phyloP scores from a whole-genome alignment of 2,329 filamentous ascomycete genomes.

The Colletotrichum tofieldiae region DNA sequence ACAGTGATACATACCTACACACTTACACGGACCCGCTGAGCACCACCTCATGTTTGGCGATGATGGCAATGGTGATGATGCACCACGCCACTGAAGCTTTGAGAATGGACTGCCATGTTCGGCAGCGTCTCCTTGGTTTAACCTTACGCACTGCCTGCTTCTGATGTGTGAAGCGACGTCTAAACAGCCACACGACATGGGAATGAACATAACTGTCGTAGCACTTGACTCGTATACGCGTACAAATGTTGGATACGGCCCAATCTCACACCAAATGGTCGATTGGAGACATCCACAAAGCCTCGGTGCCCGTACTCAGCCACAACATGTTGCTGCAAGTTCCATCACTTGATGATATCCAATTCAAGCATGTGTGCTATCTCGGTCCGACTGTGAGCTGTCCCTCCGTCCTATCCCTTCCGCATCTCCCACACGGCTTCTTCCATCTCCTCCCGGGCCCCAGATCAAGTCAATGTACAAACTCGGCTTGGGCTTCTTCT shows the following conservation, averaged over 20 bases:
- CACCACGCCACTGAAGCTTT: background rate
- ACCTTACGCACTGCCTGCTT: too few species aligned
- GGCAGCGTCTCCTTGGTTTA: background rate
- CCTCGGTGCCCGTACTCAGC: background rate
- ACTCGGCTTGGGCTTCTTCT: conserved; percentile 47
- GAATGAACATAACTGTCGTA: too few species aligned
- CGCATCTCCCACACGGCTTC: background rate
- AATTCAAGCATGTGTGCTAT: conserved; percentile 25
- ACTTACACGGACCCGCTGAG: background rate
- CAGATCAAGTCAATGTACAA: conserved; percentile 54
- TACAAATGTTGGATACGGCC: background rate
- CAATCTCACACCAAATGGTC: background rate
- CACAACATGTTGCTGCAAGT: background rate
- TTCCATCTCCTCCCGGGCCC: conserved; percentile 40
- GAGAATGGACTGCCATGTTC: background rate
- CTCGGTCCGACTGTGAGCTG: conserved; percentile 18
- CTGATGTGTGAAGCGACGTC: too few species aligned
- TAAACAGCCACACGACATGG: background rate
- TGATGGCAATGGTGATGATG: background rate
- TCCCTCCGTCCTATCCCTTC: conserved; percentile 1
- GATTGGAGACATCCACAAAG: background rate
- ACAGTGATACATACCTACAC: background rate
- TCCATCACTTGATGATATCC: background rate
- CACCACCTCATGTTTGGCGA: background rate
- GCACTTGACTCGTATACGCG: background rate